phyloP scores from a whole-genome alignment of 352 stramenopile species.

The Phytophthora nicotianae region DNA sequence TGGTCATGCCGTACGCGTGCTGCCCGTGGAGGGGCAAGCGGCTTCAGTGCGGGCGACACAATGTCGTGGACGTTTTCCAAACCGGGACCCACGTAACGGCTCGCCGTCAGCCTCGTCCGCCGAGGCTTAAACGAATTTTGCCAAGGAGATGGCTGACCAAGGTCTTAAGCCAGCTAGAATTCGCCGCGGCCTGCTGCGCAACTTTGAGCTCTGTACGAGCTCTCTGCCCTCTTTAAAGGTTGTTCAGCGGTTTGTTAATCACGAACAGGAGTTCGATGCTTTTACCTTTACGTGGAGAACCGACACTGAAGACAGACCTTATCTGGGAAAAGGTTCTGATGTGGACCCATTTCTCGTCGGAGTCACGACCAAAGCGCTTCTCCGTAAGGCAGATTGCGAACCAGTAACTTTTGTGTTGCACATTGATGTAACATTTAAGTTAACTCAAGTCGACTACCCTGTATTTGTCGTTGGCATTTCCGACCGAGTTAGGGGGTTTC shows the following conservation, averaged over 20 bases:
- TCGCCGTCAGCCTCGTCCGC: neutral
- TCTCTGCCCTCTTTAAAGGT: constrained; percentile 2
- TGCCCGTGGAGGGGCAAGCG: constrained; percentile 7
- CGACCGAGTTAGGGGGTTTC: neutral
- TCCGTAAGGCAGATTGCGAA: neutral
- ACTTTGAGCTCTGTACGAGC: constrained; percentile 5
- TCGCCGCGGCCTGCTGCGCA: neutral
- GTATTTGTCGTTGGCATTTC: neutral
- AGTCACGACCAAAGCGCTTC: neutral
- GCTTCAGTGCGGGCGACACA: constrained; percentile 5
- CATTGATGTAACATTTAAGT: neutral
- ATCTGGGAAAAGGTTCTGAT: neutral
- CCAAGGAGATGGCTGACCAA: constrained; percentile 7
- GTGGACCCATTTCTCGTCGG: neutral
- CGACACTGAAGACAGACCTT: neutral
- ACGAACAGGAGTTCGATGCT: neutral
- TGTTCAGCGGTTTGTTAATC: neutral
- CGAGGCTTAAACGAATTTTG: neutral
- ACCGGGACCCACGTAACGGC: neutral
- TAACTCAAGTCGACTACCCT: neutral
- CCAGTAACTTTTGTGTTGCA: neutral
- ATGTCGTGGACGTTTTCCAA: constrained; percentile 3
- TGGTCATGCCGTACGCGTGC: constrained; percentile 2
- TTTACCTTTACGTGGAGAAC: neutral
- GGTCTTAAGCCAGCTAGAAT: constrained; percentile 2